These are phyloP conservation scores for Malassezia obtusa DNA, from an alignment of 1,284 basidiomycete genomes.

Conservation along the genomic window DNA sequence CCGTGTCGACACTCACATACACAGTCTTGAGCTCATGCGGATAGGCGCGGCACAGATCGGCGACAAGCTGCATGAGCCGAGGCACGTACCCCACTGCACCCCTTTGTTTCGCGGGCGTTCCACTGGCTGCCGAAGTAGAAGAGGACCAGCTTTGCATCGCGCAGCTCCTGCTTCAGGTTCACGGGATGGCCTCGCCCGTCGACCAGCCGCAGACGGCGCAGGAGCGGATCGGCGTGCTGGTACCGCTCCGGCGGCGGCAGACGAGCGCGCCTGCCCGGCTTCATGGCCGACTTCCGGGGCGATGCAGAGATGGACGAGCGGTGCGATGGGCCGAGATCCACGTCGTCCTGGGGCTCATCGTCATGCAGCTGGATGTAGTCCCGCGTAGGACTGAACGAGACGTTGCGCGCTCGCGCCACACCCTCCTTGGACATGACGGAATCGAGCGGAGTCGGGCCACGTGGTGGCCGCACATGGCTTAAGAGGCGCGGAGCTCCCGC, in stretches of 20 bases:
- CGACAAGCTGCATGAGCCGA: conserved; percentile 21
- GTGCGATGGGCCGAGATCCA: too few species aligned
- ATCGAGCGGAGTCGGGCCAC: neutral
- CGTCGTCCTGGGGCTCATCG: neutral
- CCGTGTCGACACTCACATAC: conserved; percentile 48
- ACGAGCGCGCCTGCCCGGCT: conserved; percentile 29
- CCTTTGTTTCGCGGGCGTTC: conserved; percentile 30
- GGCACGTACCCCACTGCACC: conserved; percentile 19
- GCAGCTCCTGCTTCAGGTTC: conserved; percentile 37
- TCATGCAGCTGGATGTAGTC: neutral
- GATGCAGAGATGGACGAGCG: neutral
- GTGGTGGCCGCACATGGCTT: neutral
- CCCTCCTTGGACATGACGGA: neutral
- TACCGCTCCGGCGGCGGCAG: conserved; percentile 40
- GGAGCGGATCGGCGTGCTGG: conserved; percentile 47
- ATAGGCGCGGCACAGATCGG: conserved; percentile 32
- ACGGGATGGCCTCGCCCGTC: conserved; percentile 40
- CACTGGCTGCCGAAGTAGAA: conserved; percentile 49
- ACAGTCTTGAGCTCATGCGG: conserved; percentile 47
- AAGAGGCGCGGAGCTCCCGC: neutral
- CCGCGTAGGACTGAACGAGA: conserved; percentile 1
- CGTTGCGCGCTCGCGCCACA: neutral
- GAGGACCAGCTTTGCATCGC: conserved; percentile 44
- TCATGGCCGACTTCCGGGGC: conserved; percentile 41
- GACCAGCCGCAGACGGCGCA: conserved; percentile 45